These are phyloP conservation scores for Xylariaceae sp. DNA, from an alignment of 2,329 filamentous ascomycete genomes.

Conservation along the genomic window DNA sequence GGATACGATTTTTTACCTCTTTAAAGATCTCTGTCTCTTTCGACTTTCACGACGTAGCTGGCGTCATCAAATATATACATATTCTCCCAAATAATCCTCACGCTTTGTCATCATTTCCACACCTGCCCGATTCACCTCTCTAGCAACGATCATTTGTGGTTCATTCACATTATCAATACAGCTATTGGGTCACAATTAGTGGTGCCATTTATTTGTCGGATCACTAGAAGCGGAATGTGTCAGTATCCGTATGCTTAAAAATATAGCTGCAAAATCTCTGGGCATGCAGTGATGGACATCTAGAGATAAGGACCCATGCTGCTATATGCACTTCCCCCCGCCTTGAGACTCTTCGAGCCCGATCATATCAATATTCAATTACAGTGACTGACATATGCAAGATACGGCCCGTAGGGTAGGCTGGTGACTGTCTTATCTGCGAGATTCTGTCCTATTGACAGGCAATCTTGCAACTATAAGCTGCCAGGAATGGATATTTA, in stretches of 20 bases:
- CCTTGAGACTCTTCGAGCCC: background rate
- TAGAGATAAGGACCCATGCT: slow-evolving; percentile 27
- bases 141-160: no score
- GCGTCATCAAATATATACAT: no score
- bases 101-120: slow-evolving; percentile 1
- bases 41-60: no score
- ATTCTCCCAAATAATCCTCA: no score
- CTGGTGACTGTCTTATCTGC: slow-evolving; percentile 12
- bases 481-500: background rate
- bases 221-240: background rate
- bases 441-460: background rate
- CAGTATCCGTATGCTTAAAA: background rate
- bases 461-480: background rate
- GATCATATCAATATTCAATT: background rate
- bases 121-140: slow-evolving; percentile 21
- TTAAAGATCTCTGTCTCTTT: no score
- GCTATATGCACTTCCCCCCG: slow-evolving; percentile 20
- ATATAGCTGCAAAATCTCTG: background rate
- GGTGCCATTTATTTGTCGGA: background rate
- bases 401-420: background rate
- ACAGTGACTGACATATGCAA: background rate
- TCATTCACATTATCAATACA: background rate
- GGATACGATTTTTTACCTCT: no score
- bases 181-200: background rate
- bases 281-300: slow-evolving; percentile 3